A percentile compares a stretch with the other conserved stretches of the same genome.
Conservation (phyloP, 306 rosid genomes). For the Dicorynia guianensis region DNA sequence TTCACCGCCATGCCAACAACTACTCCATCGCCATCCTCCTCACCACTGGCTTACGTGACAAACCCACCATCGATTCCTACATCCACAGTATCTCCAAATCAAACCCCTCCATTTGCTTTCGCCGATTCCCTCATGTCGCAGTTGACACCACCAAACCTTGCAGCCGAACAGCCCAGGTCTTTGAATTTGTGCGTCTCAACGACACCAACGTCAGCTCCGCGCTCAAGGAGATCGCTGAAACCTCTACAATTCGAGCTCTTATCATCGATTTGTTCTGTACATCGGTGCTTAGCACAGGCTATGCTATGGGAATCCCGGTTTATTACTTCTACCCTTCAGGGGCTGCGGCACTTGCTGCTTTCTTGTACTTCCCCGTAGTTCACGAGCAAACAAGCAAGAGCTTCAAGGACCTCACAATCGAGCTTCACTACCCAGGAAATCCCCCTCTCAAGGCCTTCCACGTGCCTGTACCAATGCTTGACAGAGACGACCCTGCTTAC, state of each 20-base stretch:
- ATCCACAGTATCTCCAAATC: slow-evolving; percentile 31
- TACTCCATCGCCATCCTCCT: slow-evolving; percentile 47
- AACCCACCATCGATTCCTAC: slow-evolving; percentile 26
- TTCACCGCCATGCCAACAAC: slow-evolving; percentile 17
- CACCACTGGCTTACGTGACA: no score
- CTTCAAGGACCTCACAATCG: no score
- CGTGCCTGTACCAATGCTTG: not conserved
- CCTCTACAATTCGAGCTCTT: slow-evolving; percentile 17
- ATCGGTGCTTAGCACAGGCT: not conserved
- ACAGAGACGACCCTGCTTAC: not conserved
- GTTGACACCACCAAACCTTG: not conserved
- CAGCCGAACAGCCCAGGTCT: not conserved
- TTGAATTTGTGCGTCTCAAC: slow-evolving; percentile 32
- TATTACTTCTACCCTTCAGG: slow-evolving; percentile 39
- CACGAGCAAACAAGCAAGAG: no score
- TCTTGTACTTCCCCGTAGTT: slow-evolving; percentile 21
- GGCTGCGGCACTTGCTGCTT: slow-evolving; percentile 3
- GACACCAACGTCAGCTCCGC: not conserved
- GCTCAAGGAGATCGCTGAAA: slow-evolving; percentile 25
- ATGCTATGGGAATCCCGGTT: slow-evolving; percentile 25
- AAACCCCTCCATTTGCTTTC: slow-evolving; percentile 40
- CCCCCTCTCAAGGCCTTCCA: slow-evolving; percentile 3
- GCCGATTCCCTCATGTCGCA: slow-evolving; percentile 7
- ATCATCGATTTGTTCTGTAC: slow-evolving; percentile 41
- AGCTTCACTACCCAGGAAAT: not conserved